A percentile compares a stretch with the other conserved stretches of the same genome.
These are phyloP conservation scores for Aspergillus vadensis DNA, from an alignment of 2,329 filamentous ascomycete species.

Conservation along the genomic window DNA sequence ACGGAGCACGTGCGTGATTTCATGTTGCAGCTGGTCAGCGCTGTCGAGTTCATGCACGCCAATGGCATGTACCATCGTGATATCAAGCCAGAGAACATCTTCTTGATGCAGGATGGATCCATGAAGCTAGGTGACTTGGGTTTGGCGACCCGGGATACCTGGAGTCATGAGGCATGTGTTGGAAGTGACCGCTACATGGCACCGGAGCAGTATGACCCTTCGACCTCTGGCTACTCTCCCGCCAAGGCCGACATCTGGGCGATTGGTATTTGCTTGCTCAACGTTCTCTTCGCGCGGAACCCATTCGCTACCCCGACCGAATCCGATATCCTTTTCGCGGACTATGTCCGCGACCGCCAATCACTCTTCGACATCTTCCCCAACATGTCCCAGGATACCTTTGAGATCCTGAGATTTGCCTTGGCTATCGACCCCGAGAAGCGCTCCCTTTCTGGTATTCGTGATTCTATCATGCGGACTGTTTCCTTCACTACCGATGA, in stretches of 20 bases:
- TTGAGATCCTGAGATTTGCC: slow-evolving; percentile 86
- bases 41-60: slow-evolving; percentile 85
- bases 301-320: slow-evolving; percentile 89
- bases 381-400: slow-evolving; percentile 97
- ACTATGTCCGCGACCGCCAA: slow-evolving; percentile 91
- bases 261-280: slow-evolving; percentile 92
- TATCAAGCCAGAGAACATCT: slow-evolving; percentile 99
- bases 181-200: slow-evolving; percentile 99
- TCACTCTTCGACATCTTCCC: slow-evolving; percentile 97
- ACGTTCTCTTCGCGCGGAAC: slow-evolving; percentile 95
- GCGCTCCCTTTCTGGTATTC: slow-evolving; percentile 77
- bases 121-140: slow-evolving; percentile 99
- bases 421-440: slow-evolving; percentile 89
- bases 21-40: slow-evolving; percentile 91
- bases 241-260: slow-evolving; percentile 96
- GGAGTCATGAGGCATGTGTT: slow-evolving; percentile 90
- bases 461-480: slow-evolving; percentile 74
- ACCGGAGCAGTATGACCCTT: slow-evolving; percentile 93
- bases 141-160: slow-evolving; percentile 82
- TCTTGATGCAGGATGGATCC: slow-evolving; percentile 78
- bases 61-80: slow-evolving; percentile 94
- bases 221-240: slow-evolving; percentile 83
- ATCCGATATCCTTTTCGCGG: slow-evolving; percentile 87
- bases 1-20: slow-evolving; percentile 96
- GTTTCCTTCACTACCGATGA: slow-evolving; percentile 93